Base-by-base conservation (phyloP, 345 rosid species). In the Cardiospermum halicacabum region DNA sequence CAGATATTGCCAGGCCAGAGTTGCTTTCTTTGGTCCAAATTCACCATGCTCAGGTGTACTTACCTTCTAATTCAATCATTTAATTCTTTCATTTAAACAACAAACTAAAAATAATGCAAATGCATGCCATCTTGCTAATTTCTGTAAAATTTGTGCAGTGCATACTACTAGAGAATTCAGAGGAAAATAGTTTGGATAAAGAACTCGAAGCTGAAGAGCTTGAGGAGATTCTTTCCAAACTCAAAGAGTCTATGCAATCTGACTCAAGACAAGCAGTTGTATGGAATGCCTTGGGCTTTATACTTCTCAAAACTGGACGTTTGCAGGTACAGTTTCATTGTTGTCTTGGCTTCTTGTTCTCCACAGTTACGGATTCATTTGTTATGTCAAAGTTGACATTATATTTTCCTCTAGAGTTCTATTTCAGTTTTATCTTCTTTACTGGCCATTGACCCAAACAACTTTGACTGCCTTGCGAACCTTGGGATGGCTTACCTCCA, bases 21-120 rank as follows among this genome's bases (percentile, higher is more conserved):
- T 82, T 94, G 83, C 97, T 91, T 68, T 89, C 95, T 3, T 75
- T 87, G 51, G 89, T 94, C 74, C 99, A 94, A 69, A 78, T 89
- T 81, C 99, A 94, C 81, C 97, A 83, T 69, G 97, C 96, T 19
- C 99, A 91, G 99, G 99, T 93, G 77, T 19, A 50, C 28, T 77
- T 53, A 21, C 53, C 50, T 56, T 61, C 73, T 60, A 11, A 59
- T 13, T 58, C 22, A 21, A 59, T 12, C 16, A 3, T 7, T 24
- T 42, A 42, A 24, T 8, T 63, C 47, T 57, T 19, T 50, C 15
- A 15, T 13, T 63, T 43, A n/a, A n/a, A 24, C 39, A 16, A 12
- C 37, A 22, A 50, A 24, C 22, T 9, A 36, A n/a, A 36, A 26
- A 39, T 32, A 25, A 49, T 27, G 28, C 26, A 48, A 19, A 22